Evolutionary conservation across 2,329 filamentous ascomycete genomes (phyloP).

Genomic region (Capronia epimyces): DNA sequence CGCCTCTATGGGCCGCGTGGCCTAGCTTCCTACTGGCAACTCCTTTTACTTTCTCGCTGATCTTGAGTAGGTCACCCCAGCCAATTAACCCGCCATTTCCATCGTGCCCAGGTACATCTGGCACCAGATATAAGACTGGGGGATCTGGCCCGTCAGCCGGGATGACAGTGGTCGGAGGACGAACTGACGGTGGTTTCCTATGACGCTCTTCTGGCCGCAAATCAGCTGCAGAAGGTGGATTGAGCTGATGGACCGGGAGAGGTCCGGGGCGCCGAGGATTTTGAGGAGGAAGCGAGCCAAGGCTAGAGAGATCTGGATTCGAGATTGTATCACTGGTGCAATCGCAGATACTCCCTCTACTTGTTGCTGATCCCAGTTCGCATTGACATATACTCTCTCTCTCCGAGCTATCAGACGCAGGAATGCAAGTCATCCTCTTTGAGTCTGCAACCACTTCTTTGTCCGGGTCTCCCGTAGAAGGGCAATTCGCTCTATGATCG

Average conservation of each 20-base stretch:
- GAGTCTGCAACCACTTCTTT: too few species aligned
- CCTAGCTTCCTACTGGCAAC: not conserved
- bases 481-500: not conserved
- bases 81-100: constrained; percentile 41
- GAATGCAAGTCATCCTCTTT: too few species aligned
- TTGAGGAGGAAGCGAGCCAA: too few species aligned
- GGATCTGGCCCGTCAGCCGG: not conserved
- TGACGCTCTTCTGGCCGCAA: not conserved
- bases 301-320: too few species aligned
- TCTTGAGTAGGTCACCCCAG: constrained; percentile 42
- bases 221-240: not conserved
- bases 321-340: too few species aligned
- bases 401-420: too few species aligned
- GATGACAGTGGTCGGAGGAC: not conserved
- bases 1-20: not conserved
- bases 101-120: constrained; percentile 41
- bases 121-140: constrained; percentile 38
- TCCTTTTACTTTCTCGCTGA: constrained; percentile 34
- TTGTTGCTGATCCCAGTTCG: too few species aligned
- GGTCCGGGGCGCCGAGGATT: too few species aligned
- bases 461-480: too few species aligned
- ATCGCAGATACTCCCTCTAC: too few species aligned
- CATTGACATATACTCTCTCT: too few species aligned
- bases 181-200: not conserved
- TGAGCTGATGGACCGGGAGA: not conserved